Conservation (phyloP, 495 filamentous ascomycete species). For the Aspergillus affinis region DNA sequence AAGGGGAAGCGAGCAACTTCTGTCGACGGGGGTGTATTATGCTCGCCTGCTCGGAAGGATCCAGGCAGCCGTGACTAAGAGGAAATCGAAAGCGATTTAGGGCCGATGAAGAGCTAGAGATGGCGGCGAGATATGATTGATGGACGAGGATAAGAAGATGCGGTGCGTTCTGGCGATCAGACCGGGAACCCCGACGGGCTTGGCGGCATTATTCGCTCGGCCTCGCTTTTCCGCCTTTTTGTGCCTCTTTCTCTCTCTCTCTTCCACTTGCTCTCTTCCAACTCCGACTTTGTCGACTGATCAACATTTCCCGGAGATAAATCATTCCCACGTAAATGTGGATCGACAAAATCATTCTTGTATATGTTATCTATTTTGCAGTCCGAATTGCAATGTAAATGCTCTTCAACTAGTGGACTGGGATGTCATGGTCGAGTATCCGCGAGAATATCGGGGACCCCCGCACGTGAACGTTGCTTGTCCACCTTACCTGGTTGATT, state of each 20-base stretch:
- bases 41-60: neutral
- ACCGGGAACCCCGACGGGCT: conserved; percentile 9
- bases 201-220: conserved; percentile 1
- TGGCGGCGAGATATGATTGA: neutral
- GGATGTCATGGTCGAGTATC: too few species aligned
- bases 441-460: too few species aligned
- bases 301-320: too few species aligned
- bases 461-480: neutral
- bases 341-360: too few species aligned
- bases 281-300: too few species aligned
- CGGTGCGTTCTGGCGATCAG: conserved; percentile 13
- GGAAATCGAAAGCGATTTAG: neutral
- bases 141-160: neutral
- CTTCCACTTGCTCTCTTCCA: too few species aligned
- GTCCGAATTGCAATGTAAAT: too few species aligned
- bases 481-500: neutral
- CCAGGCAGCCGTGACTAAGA: neutral
- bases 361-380: too few species aligned
- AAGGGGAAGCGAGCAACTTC: neutral
- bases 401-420: too few species aligned
- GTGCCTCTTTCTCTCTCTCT: neutral
- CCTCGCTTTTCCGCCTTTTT: neutral
- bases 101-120: conserved; percentile 1
- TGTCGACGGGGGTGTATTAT: neutral
- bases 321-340: too few species aligned